These are phyloP conservation scores for Ascochyta koolunga DNA, from an alignment of 2,329 filamentous ascomycete species.

Conservation along the genomic window DNA sequence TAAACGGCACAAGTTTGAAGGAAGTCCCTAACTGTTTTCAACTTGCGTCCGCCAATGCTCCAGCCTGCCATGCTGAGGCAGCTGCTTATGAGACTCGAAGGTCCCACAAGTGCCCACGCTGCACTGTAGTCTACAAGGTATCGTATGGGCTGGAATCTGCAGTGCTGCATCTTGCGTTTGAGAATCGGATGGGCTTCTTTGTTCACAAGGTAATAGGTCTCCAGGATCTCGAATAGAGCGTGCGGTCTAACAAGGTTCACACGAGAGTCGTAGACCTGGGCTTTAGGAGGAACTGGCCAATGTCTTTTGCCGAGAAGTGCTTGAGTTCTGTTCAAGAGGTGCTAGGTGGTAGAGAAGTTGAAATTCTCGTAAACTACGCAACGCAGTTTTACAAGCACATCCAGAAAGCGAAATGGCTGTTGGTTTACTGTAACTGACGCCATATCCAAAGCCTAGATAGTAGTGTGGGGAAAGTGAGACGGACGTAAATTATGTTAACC, in stretches of 20 bases:
- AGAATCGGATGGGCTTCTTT: conserved; percentile 16
- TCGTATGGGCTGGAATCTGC: conserved; percentile 11
- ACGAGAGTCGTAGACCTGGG: conserved; percentile 11
- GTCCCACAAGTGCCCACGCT: conserved; percentile 13
- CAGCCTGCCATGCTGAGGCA: conserved; percentile 8
- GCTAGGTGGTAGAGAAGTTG: conserved; percentile 10
- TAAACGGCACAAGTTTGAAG: too few relatives aligned
- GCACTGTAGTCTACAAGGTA: conserved; percentile 21
- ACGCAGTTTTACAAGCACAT: conserved; percentile 18
- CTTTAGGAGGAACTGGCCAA: conserved; percentile 12
- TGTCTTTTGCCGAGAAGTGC: background rate
- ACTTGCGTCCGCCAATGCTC: background rate
- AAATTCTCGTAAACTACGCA: conserved; percentile 15
- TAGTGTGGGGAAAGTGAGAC: background rate
- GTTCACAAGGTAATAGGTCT: conserved; percentile 15
- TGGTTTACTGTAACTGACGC: background rate
- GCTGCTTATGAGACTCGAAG: conserved; percentile 1
- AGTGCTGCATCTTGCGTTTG: conserved; percentile 14
- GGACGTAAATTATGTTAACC: too few relatives aligned
- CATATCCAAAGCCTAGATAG: conserved; percentile 1
- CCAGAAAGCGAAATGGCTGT: conserved; percentile 16
- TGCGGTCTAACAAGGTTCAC: conserved; percentile 14
- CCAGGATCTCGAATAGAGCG: conserved; percentile 6
- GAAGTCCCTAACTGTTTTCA: background rate
- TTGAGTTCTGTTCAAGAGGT: conserved; percentile 13